Percentiles rank a stretch among this genome's conserved stretches.
These are phyloP conservation scores for Glomus cerebriforme DNA, from an alignment of 192 early-diverging fungal genomes.

Conservation along the genomic window DNA sequence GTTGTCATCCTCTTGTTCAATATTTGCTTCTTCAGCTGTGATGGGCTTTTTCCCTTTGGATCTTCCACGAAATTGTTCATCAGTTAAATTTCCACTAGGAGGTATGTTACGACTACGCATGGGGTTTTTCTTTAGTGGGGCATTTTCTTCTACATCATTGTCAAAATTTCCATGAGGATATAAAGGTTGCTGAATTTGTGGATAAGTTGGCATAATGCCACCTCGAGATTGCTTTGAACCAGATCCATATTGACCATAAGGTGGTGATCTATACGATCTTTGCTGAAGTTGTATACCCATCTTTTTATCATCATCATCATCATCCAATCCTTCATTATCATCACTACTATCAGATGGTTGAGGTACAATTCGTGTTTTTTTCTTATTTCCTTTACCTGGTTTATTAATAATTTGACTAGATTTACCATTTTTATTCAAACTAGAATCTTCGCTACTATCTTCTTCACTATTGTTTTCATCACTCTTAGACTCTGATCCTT, in stretches of 20 bases:
- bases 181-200: not conserved
- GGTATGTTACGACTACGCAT: not conserved
- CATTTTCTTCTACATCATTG: not conserved
- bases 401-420: not conserved
- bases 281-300: not conserved
- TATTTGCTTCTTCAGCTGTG: not conserved
- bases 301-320: not conserved
- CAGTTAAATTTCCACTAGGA: not conserved
- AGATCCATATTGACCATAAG: not conserved
- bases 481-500: not conserved
- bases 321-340: not conserved
- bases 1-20: not conserved
- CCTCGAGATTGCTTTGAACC: not conserved
- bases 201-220: not conserved
- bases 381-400: slow-evolving; percentile 1
- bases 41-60: slow-evolving; percentile 14
- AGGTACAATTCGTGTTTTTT: not conserved
- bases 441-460: not conserved
- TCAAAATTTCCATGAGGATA: not conserved
- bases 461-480: slow-evolving; percentile 1
- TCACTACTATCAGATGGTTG: slow-evolving; percentile 29
- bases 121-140: not conserved
- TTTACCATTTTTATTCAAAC: slow-evolving; percentile 1
- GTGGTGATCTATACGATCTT: not conserved
- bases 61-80: not conserved